A percentile compares a stretch with the other conserved stretches of the same genome.
Conservation (phyloP, 208 protist species). For the Willaertia magna region DNA sequence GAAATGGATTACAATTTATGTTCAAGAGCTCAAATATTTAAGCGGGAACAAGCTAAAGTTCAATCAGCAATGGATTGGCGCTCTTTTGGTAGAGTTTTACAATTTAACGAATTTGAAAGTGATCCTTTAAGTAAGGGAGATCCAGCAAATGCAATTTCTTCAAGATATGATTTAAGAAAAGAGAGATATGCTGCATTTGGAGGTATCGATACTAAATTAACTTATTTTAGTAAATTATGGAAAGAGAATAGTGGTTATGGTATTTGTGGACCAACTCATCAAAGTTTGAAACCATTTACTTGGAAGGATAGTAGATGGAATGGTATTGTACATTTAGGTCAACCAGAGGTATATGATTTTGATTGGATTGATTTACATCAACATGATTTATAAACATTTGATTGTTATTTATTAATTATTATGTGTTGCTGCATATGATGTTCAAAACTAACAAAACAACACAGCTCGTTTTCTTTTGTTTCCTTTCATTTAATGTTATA, state of each 20-base stretch:
- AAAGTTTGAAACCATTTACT: background rate
- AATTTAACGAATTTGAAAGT: constrained; percentile 50
- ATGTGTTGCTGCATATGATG: too few species aligned
- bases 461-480: too few species aligned
- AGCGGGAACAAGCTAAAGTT: background rate
- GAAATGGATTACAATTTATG: background rate
- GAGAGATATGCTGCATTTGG: background rate
- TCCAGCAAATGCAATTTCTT: constrained; percentile 24
- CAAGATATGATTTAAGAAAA: constrained; percentile 36
- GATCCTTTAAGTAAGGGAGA: constrained; percentile 41
- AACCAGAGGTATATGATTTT: background rate
- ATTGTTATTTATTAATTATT: too few species aligned
- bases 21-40: background rate
- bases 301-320: background rate
- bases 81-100: constrained; percentile 27
- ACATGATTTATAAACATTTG: too few species aligned
- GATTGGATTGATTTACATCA: background rate
- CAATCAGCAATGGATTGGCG: background rate
- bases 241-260: background rate
- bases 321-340: background rate
- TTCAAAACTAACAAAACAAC: too few species aligned
- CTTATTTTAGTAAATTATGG: background rate
- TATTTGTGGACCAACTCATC: constrained; percentile 11
- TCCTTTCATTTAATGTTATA: too few species aligned
- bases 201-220: background rate